These are phyloP conservation scores for Didymella segeticola DNA, from an alignment of 2,329 filamentous ascomycete genomes.

Conservation along the genomic window DNA sequence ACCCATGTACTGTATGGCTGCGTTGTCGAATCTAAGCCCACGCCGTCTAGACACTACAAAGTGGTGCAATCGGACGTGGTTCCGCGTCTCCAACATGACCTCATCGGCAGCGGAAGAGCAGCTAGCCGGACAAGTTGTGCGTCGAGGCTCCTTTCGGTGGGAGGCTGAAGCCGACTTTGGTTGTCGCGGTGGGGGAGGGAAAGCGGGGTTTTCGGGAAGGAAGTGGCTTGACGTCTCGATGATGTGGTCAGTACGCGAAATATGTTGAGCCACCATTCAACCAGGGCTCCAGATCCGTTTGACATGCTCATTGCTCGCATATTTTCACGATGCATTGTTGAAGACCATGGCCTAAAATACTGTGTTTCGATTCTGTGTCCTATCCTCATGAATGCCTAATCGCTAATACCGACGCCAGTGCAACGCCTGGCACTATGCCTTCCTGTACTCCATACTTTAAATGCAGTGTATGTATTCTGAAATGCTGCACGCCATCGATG, in stretches of 20 bases:
- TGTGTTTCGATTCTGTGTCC: conserved; percentile 11
- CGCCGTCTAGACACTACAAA: too few relatives aligned
- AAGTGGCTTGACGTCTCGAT: not conserved
- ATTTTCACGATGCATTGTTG: not conserved
- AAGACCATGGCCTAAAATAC: not conserved
- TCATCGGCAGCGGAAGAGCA: not conserved
- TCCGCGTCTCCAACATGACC: not conserved
- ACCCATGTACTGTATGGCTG: too few relatives aligned
- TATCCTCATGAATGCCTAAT: conserved; percentile 14
- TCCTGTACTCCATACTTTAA: conserved; percentile 12
- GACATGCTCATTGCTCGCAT: too few relatives aligned
- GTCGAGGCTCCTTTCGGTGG: too few relatives aligned
- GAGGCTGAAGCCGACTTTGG: not conserved
- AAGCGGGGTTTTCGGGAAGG: not conserved
- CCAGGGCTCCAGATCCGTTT: too few relatives aligned
- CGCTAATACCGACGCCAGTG: conserved; percentile 23
- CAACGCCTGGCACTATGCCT: conserved; percentile 24
- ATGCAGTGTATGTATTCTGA: conserved; percentile 18
- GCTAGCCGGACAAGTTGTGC: too few relatives aligned
- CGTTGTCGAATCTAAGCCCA: not conserved
- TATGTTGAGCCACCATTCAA: too few relatives aligned
- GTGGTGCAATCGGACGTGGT: not conserved
- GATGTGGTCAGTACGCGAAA: not conserved
- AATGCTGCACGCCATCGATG: not conserved
- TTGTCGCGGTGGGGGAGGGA: not conserved